Base-by-base conservation (phyloP, 257 asterid species). In the Plantago ovata region DNA sequence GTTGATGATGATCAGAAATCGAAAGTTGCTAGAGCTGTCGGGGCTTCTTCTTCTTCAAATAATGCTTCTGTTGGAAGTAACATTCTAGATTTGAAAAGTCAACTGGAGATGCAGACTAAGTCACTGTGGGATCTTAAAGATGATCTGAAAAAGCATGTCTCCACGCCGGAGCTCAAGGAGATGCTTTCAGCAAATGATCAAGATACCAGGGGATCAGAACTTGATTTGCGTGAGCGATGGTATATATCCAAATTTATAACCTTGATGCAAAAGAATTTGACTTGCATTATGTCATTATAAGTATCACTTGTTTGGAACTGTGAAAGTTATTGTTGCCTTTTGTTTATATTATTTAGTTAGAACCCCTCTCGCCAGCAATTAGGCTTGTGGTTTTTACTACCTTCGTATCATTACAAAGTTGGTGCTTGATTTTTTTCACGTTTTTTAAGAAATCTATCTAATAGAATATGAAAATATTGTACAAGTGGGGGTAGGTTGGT, bases 111-210 rank as follows among this genome's bases (percentile, higher is more conserved):
- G 28, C 98, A 93, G 77, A 72, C 70, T 10, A 89, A 60, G 72
- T 72, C 76, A 46, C 60, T 86, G 28, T 93, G 98, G 98, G 82
- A 79, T 67, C 83, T 93, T 56, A 93, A 89, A 69, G 98, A 93
- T 71, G 96, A 93, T 72, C 83, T 93, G 24, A 93, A 79, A 68
- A 93, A 82, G 80, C 72, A 89, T 61, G 95, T 81, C 36, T 70
- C 83, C 60, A 81, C 89, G 38, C 74, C 83, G 60, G 97, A 82
- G 84, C 72, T 93, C 62, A 76, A 87, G 55, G 81, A 82, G 83
- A 93, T 93, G 95, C 95, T 93, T 69, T 87, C 86, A 76, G 80
- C 73, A 62, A 93, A 93, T 63, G 83, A 71, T 61, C 97, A 84
- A 69, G 95, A 84, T 58, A 67, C 95, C 23, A 76, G 73, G 58